phyloP scores from a whole-genome alignment of 768 basidiomycete species.

The Albatrellus ellisii region DNA sequence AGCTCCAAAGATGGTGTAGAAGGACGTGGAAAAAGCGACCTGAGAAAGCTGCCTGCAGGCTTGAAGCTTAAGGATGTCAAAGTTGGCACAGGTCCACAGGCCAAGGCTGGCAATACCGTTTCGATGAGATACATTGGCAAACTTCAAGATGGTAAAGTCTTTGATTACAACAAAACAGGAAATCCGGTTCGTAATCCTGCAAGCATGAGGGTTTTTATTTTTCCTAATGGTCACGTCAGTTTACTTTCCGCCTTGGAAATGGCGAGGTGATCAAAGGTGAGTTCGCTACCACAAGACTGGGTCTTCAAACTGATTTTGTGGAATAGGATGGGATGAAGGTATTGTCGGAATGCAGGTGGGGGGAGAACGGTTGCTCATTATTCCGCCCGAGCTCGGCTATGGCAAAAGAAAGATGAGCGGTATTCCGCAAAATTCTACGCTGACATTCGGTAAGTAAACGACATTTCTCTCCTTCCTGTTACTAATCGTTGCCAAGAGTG shows the following conservation, averaged over 20 bases:
- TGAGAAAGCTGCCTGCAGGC: slow-evolving; percentile 48
- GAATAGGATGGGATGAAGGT: slow-evolving; percentile 79
- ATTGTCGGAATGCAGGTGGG: slow-evolving; percentile 85
- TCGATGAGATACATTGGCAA: slow-evolving; percentile 92
- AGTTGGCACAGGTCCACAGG: slow-evolving; percentile 70
- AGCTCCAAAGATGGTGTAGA: slow-evolving; percentile 18
- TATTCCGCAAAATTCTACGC: slow-evolving; percentile 73
- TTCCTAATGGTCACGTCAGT: slow-evolving; percentile 25
- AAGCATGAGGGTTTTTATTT: slow-evolving; percentile 1
- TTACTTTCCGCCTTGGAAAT: slow-evolving; percentile 67
- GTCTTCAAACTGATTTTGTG: slow-evolving; percentile 1
- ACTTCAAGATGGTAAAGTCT: slow-evolving; percentile 58
- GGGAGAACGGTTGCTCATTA: slow-evolving; percentile 72
- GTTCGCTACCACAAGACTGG: slow-evolving; percentile 6
- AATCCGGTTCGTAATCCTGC: slow-evolving; percentile 55
- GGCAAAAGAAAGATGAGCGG: slow-evolving; percentile 47
- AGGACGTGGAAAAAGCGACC: slow-evolving; percentile 21
- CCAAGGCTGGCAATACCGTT: slow-evolving; percentile 76
- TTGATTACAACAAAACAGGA: slow-evolving; percentile 76
- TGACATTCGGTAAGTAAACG: slow-evolving; percentile 57
- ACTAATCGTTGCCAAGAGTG: slow-evolving; percentile 35
- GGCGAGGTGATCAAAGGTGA: slow-evolving; percentile 89
- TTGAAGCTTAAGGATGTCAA: slow-evolving; percentile 68
- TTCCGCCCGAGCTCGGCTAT: slow-evolving; percentile 61
- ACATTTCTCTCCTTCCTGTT: background rate